These are phyloP conservation scores for Spathaspora sp. DNA, from an alignment of 805 yeast species.

Conservation along the genomic window DNA sequence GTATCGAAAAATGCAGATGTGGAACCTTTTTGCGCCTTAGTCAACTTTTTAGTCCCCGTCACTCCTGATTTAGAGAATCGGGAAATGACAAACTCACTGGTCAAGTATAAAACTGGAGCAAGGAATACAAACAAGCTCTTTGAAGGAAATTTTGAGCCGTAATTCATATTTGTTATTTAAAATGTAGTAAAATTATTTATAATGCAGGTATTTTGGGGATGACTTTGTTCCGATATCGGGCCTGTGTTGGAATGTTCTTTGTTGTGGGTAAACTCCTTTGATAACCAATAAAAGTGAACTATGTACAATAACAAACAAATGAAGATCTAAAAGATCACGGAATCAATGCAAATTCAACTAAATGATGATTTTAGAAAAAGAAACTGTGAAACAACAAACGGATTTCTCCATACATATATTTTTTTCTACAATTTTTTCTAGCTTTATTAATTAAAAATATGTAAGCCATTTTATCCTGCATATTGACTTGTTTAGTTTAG, in stretches of 20 bases:
- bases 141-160: background rate
- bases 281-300: background rate
- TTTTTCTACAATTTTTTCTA: background rate
- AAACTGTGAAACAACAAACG: background rate
- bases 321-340: background rate
- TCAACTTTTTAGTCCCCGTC: constrained; percentile 10
- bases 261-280: background rate
- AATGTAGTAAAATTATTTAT: background rate
- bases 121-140: constrained; percentile 8
- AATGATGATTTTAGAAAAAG: background rate
- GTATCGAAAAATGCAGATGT: constrained; percentile 1
- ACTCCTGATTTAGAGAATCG: constrained; percentile 10
- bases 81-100: constrained; percentile 22
- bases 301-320: background rate
- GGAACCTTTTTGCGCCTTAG: background rate
- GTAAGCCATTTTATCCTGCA: background rate
- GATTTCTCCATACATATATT: background rate
- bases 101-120: constrained; percentile 23
- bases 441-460: background rate
- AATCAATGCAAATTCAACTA: background rate
- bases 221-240: background rate
- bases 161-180: background rate
- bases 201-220: background rate
- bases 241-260: background rate
- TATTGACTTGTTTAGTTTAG: background rate